Conservation (phyloP, 2,329 filamentous ascomycete species). For the Ceratocystis eucalypticola region DNA sequence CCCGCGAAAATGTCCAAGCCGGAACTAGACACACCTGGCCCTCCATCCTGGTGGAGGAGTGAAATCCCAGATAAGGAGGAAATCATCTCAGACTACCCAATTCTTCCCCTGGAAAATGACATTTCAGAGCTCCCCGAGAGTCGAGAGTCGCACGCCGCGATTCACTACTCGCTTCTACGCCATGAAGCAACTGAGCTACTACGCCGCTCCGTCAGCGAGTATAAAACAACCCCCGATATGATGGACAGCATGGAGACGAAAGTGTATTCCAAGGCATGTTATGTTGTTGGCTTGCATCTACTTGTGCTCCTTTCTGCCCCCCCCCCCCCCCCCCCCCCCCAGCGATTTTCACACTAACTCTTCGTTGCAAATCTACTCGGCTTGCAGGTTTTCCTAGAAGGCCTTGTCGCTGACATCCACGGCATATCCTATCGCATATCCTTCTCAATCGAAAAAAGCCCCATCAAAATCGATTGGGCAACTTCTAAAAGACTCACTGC, state of each 20-base stretch:
- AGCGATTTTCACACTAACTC: neutral
- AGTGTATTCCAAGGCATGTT: slow-evolving; percentile 57
- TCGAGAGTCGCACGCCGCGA: slow-evolving; percentile 52
- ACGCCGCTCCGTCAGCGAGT: slow-evolving; percentile 48
- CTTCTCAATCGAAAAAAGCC: slow-evolving; percentile 54
- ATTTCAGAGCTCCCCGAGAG: slow-evolving; percentile 43
- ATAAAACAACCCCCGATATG: slow-evolving; percentile 40
- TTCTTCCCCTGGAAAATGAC: slow-evolving; percentile 37
- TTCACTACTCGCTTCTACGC: slow-evolving; percentile 62
- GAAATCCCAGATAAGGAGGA: slow-evolving; percentile 44
- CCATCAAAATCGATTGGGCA: slow-evolving; percentile 53
- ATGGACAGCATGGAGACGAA: slow-evolving; percentile 44
- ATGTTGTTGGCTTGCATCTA: slow-evolving; percentile 22
- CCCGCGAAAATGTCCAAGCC: too few species aligned
- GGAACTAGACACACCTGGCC: neutral
- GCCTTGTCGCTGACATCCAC: slow-evolving; percentile 47
- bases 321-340: neutral
- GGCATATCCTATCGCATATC: slow-evolving; percentile 54
- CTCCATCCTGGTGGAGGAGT: slow-evolving; percentile 24
- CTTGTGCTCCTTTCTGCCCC: neutral
- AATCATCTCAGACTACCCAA: slow-evolving; percentile 29
- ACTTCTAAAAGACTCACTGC: slow-evolving; percentile 39
- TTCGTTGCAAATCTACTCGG: neutral
- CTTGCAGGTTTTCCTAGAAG: slow-evolving; percentile 49
- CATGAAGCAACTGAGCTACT: slow-evolving; percentile 61